A percentile compares a stretch with the other conserved stretches of the same genome.
Conservation (phyloP, 306 rosid species). For the Coriaria nepalensis region DNA sequence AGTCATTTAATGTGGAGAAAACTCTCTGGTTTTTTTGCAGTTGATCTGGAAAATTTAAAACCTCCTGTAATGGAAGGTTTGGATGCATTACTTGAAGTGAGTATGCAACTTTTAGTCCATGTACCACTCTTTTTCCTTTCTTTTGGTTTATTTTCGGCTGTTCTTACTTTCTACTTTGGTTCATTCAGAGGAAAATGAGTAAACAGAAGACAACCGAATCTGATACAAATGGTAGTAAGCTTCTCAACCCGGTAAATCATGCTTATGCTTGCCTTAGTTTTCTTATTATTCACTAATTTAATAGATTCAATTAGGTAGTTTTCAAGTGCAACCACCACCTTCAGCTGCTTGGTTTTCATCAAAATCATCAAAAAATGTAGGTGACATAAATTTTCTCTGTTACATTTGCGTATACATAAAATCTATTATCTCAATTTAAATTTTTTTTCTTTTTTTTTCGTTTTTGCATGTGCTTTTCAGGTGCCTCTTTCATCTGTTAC, state of each 20-base stretch:
- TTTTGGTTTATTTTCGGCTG: not conserved
- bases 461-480: constrained; percentile 21
- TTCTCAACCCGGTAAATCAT: constrained; percentile 14
- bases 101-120: constrained; percentile 8
- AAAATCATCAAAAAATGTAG: constrained; percentile 58
- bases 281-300: constrained; percentile 10
- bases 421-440: not conserved
- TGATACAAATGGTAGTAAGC: constrained; percentile 32
- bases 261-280: constrained; percentile 6
- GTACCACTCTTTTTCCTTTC: not conserved
- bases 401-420: not conserved
- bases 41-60: constrained; percentile 30
- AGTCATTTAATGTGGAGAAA: constrained; percentile 4
- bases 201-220: constrained; percentile 31
- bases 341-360: constrained; percentile 57
- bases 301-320: constrained; percentile 39
- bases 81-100: constrained; percentile 41
- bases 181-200: constrained; percentile 47
- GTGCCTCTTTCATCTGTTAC: constrained; percentile 67
- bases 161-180: constrained; percentile 10
- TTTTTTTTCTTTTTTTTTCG: not conserved
- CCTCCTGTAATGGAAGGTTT: constrained; percentile 79
- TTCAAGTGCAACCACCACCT: constrained; percentile 29
- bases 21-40: constrained; percentile 32
- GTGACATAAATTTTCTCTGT: constrained; percentile 1